Evolutionary conservation across 1,139 yeast genomes (phyloP).

Genomic region (Suhomyces guaymorum): DNA sequence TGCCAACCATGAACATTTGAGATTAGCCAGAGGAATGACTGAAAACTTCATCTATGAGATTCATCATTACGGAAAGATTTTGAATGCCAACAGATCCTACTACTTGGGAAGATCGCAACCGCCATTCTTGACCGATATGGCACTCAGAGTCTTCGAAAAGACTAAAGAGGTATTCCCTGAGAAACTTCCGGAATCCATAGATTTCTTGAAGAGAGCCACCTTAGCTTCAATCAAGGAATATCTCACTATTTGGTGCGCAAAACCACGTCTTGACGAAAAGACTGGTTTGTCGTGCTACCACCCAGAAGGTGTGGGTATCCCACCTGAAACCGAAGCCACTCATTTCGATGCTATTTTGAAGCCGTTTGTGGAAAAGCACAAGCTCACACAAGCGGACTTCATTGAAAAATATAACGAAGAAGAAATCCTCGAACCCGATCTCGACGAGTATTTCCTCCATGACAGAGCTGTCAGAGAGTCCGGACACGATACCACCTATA

Average conservation of each 20-base stretch:
- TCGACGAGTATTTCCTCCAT: conserved; percentile 87
- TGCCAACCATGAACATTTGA: conserved; percentile 42
- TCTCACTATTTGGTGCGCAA: conserved; percentile 70
- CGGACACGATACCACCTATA: conserved; percentile 92
- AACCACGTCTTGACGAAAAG: conserved; percentile 71
- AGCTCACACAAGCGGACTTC: conserved; percentile 66
- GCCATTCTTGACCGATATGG: conserved; percentile 96
- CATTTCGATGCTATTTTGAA: conserved; percentile 76
- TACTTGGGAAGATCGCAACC: conserved; percentile 94
- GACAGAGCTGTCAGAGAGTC: conserved; percentile 96
- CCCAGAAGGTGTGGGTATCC: conserved; percentile 88
- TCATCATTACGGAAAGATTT: conserved; percentile 83
- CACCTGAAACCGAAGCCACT: conserved; percentile 93
- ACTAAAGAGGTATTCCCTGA: conserved; percentile 48
- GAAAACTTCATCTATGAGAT: conserved; percentile 92
- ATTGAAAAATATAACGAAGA: conserved; percentile 69
- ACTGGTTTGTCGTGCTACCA: conserved; percentile 89
- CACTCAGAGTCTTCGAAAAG: conserved; percentile 65
- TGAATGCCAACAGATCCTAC: conserved; percentile 93
- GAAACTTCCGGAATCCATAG: conserved; percentile 40
- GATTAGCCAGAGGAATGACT: conserved; percentile 85
- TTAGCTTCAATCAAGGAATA: conserved; percentile 88
- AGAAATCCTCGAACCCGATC: conserved; percentile 65
- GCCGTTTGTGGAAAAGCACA: conserved; percentile 69
- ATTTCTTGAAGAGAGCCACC: conserved; percentile 64